phyloP scores from a whole-genome alignment of 306 rosid genomes.

The Malus fusca region DNA sequence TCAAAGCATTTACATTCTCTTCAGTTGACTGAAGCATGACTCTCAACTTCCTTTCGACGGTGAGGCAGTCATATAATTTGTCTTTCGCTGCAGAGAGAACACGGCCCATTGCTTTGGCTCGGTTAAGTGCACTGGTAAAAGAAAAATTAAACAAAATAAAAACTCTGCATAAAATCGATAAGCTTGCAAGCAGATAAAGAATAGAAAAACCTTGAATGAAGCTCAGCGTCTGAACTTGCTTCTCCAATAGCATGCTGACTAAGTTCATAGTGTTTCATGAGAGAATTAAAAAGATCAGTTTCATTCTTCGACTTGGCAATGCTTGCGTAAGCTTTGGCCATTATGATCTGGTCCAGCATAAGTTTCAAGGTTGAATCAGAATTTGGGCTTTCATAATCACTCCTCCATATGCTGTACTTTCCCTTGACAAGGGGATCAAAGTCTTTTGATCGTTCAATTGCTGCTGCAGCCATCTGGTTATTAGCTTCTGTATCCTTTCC shows the following conservation, averaged over 20 bases:
- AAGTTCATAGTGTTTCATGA: slow-evolving; percentile 51
- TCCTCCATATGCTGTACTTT: slow-evolving; percentile 95
- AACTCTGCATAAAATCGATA: slow-evolving; percentile 25
- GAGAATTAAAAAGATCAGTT: slow-evolving; percentile 46
- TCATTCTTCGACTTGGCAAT: slow-evolving; percentile 80
- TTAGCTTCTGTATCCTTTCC: slow-evolving; percentile 62
- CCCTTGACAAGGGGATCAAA: slow-evolving; percentile 58
- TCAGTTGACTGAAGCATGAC: slow-evolving; percentile 88
- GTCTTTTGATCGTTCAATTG: slow-evolving; percentile 58
- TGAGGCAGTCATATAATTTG: slow-evolving; percentile 66
- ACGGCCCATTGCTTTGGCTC: slow-evolving; percentile 90
- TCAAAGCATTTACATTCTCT: slow-evolving; percentile 54
- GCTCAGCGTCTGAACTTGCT: slow-evolving; percentile 78
- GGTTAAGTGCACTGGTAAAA: slow-evolving; percentile 63
- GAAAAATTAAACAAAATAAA: slow-evolving; percentile 22
- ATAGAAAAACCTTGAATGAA: slow-evolving; percentile 62
- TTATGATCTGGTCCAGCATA: slow-evolving; percentile 88
- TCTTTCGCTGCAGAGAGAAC: slow-evolving; percentile 81
- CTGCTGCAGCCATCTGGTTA: slow-evolving; percentile 49
- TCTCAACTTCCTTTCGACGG: slow-evolving; percentile 70
- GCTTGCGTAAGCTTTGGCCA: slow-evolving; percentile 82
- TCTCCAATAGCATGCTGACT: slow-evolving; percentile 73
- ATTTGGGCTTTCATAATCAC: slow-evolving; percentile 74
- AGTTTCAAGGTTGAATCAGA: slow-evolving; percentile 92
- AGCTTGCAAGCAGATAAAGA: slow-evolving; percentile 14